A percentile compares a stretch with the other conserved stretches of the same genome.
phyloP scores from a whole-genome alignment of 345 rosid species.

The Bretschneidera sinensis region DNA sequence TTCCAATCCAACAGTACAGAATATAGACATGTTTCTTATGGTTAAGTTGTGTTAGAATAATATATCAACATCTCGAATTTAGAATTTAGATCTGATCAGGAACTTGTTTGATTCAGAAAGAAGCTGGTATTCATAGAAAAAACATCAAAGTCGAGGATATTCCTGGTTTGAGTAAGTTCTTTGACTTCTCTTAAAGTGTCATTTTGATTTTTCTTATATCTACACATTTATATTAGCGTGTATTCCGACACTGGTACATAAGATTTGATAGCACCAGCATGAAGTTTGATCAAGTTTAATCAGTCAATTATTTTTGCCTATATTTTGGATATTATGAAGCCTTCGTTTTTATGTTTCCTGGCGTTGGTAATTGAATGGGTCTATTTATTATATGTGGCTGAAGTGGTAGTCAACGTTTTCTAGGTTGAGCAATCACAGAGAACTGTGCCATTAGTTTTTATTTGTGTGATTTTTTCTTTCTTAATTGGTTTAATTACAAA shows the following conservation, averaged over 20 bases:
- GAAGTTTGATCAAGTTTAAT: too few species aligned
- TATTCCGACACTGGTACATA: not conserved
- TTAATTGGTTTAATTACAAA: too few species aligned
- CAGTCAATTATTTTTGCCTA: too few species aligned
- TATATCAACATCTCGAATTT: slow-evolving; percentile 4
- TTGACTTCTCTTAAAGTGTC: slow-evolving; percentile 3
- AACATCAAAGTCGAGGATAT: slow-evolving; percentile 80
- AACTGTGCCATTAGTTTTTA: too few species aligned
- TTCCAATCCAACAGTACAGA: not conserved
- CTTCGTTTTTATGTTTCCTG: too few species aligned
- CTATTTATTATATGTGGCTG: not conserved
- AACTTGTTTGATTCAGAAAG: slow-evolving; percentile 53
- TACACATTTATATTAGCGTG: too few species aligned
- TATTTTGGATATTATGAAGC: too few species aligned
- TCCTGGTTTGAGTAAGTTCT: slow-evolving; percentile 85
- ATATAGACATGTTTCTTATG: too few species aligned
- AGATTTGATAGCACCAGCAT: not conserved
- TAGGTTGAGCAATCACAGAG: not conserved
- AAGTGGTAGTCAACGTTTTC: not conserved
- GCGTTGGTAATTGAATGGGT: too few species aligned
- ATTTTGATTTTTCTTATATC: too few species aligned
- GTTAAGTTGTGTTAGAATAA: not conserved
- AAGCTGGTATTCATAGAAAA: slow-evolving; percentile 74
- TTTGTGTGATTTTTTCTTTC: too few species aligned
- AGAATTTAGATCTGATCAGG: slow-evolving; percentile 19